A percentile compares a stretch with the other conserved stretches of the same genome.
Conservation (phyloP, 345 rosid genomes). For the Aquilaria sinensis region DNA sequence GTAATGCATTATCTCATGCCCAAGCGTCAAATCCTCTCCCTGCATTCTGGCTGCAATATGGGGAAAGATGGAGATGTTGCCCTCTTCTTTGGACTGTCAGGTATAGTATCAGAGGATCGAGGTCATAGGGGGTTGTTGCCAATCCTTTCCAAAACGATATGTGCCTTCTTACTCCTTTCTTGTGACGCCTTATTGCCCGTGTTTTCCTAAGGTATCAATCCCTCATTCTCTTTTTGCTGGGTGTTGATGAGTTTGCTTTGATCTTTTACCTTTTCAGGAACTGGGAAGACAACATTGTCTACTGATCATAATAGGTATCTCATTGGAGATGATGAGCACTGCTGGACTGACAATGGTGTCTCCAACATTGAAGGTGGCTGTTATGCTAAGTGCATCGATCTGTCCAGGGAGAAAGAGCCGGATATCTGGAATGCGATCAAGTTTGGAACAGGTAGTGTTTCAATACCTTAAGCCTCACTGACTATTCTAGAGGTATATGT, state of each 20-base stretch:
- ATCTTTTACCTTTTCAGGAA: slow-evolving; percentile 30
- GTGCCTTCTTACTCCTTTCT: slow-evolving; percentile 23
- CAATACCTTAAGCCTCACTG: background rate
- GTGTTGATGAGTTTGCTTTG: slow-evolving; percentile 13
- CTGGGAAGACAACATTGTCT: slow-evolving; percentile 93
- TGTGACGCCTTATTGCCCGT: slow-evolving; percentile 7
- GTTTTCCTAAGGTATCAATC: too few species aligned
- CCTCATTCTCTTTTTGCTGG: background rate
- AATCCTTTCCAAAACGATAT: slow-evolving; percentile 16
- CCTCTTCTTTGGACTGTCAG: slow-evolving; percentile 99
- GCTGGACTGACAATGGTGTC: slow-evolving; percentile 89
- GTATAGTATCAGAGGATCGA: slow-evolving; percentile 46
- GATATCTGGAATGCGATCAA: slow-evolving; percentile 97
- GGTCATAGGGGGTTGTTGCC: background rate
- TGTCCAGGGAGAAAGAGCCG: slow-evolving; percentile 86
- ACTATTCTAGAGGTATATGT: too few species aligned
- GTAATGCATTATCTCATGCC: slow-evolving; percentile 99
- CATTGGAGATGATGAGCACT: slow-evolving; percentile 97
- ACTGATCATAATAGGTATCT: slow-evolving; percentile 89
- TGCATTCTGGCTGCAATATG: slow-evolving; percentile 99
- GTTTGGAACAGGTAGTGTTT: slow-evolving; percentile 72
- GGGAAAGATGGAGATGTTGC: slow-evolving; percentile 98
- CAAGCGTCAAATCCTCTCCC: slow-evolving; percentile 87
- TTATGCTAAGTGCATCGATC: slow-evolving; percentile 97
- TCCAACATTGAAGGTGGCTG: slow-evolving; percentile 99